Evolutionary conservation across 106 monocot genomes (phyloP).

Genomic region (Dioscorea dumetorum): DNA sequence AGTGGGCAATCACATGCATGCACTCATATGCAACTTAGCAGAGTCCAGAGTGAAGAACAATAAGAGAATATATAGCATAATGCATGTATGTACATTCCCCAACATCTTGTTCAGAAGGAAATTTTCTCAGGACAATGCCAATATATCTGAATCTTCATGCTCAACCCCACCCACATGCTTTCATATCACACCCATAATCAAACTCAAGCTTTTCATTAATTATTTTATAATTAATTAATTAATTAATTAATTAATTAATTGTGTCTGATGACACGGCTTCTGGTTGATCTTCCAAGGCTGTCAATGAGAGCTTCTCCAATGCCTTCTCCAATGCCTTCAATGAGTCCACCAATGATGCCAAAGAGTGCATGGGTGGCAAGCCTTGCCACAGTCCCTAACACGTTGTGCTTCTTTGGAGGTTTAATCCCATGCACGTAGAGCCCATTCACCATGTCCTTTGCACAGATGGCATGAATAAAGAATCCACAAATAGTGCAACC

Average conservation of each 20-base stretch:
- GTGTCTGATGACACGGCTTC: constrained; percentile 8
- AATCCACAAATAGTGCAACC: constrained; percentile 39
- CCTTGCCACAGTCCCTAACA: constrained; percentile 27
- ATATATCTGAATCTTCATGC: no score
- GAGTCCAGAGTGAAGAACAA: no score
- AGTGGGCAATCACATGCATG: no score
- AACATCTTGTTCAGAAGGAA: no score
- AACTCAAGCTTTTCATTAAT: no score
- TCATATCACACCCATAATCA: no score
- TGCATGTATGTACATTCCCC: no score
- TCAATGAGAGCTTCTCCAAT: constrained; percentile 45
- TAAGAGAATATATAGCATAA: no score
- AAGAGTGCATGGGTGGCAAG: constrained; percentile 35
- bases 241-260: background rate
- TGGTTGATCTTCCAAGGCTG: constrained; percentile 25
- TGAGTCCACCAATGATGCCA: constrained; percentile 44
- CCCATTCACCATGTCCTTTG: constrained; percentile 57
- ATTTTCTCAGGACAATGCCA: no score
- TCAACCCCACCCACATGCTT: no score
- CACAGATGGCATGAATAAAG: constrained; percentile 42
- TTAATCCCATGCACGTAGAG: constrained; percentile 40
- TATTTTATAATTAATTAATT: no score
- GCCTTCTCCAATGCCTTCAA: constrained; percentile 86
- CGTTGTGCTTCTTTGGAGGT: constrained; percentile 34
- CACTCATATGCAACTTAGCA: no score